phyloP scores from a whole-genome alignment of 306 rosid genomes.

The apple (Malus domestica) region DNA sequence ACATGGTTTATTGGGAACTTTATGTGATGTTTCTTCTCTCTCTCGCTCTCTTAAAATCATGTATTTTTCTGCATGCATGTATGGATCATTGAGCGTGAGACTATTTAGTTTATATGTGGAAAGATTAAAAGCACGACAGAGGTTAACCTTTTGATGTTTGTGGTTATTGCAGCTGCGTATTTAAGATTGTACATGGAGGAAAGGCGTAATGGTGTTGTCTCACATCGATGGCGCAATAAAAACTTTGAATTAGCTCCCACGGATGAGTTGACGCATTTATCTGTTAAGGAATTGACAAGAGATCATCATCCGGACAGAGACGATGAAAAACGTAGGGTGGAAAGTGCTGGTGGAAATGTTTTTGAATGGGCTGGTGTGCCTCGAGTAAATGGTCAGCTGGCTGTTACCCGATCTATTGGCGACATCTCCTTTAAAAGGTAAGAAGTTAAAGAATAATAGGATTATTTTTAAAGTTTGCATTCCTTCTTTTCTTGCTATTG shows the following conservation, averaged over 20 bases:
- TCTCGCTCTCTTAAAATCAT: neutral
- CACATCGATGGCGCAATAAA: conserved; percentile 43
- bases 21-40: neutral
- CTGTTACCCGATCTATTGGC: conserved; percentile 85
- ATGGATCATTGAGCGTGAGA: too few relatives aligned
- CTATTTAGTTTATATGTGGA: too few relatives aligned
- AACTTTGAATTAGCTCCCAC: conserved; percentile 48
- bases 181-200: conserved; percentile 65
- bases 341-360: conserved; percentile 93
- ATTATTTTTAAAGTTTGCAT: too few relatives aligned
- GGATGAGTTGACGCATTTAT: conserved; percentile 49
- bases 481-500: too few relatives aligned
- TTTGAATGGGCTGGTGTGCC: conserved; percentile 72
- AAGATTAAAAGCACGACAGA: neutral
- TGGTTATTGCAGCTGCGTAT: conserved; percentile 55
- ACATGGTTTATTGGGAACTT: neutral
- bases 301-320: conserved; percentile 96
- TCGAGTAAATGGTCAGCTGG: conserved; percentile 88
- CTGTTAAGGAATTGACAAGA: conserved; percentile 80
- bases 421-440: conserved; percentile 75
- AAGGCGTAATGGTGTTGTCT: conserved; percentile 48
- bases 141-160: conserved; percentile 22
- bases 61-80: too few relatives aligned
- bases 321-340: conserved; percentile 83
- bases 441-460: too few relatives aligned